Conservation (phyloP, 352 stramenopile species). For the Phytopythium oedochilum region DNA sequence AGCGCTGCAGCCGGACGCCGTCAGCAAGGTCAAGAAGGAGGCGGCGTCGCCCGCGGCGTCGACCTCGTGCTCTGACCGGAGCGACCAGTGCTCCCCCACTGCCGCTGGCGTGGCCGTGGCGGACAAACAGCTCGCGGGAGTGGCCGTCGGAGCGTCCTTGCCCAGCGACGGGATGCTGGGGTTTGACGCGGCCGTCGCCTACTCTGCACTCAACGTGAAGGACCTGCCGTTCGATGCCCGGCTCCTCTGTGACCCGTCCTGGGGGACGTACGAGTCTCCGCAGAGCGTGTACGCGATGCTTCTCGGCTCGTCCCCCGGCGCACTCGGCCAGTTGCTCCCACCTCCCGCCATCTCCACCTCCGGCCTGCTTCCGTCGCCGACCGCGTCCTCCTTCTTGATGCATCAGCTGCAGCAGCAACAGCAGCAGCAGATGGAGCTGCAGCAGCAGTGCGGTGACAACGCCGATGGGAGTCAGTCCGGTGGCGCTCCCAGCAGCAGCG, state of each 20-base stretch:
- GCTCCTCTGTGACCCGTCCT: slow-evolving; percentile 35
- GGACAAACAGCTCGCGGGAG: not conserved
- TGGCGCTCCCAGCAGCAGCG: slow-evolving; percentile 14
- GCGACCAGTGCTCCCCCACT: slow-evolving; percentile 1
- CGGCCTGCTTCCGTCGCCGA: slow-evolving; percentile 6
- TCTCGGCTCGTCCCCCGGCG: slow-evolving; percentile 15
- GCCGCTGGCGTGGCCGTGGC: not conserved
- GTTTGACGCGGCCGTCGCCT: slow-evolving; percentile 18
- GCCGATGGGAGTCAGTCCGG: not conserved
- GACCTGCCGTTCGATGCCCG: slow-evolving; percentile 44
- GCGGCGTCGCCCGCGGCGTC: not conserved
- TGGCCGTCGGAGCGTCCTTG: not conserved
- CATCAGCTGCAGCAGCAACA: slow-evolving; percentile 31
- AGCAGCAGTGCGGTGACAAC: slow-evolving; percentile 10
- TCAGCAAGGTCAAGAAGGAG: not conserved
- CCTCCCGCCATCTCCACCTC: slow-evolving; percentile 16
- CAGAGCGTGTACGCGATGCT: slow-evolving; percentile 54
- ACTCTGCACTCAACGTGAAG: slow-evolving; percentile 15
- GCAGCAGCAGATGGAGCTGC: slow-evolving; percentile 24
- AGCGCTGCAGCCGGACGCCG: not conserved
- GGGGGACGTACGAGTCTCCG: slow-evolving; percentile 33
- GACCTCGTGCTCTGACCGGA: slow-evolving; percentile 1
- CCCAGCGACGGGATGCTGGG: not conserved
- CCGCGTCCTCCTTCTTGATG: slow-evolving; percentile 35
- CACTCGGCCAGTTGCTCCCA: slow-evolving; percentile 15